Evolutionary conservation across 148 eudicot species (phyloP).

Genomic region (Cornus suecica): DNA sequence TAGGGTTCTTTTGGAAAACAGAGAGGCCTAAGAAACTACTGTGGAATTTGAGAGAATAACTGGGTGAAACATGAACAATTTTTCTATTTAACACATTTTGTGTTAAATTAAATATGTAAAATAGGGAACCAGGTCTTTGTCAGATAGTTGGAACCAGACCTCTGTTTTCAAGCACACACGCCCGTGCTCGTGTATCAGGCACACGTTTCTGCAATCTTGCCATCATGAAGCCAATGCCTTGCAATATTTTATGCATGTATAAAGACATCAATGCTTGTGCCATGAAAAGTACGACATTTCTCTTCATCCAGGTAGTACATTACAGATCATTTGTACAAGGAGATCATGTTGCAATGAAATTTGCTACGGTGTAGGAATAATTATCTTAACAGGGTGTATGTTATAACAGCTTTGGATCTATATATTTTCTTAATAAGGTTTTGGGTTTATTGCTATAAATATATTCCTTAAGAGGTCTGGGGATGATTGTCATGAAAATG

Average conservation of each 20-base stretch:
- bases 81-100: too few relatives aligned
- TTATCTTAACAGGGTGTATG: not conserved
- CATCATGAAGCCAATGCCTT: not conserved
- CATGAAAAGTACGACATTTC: not conserved
- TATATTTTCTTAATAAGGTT: too few relatives aligned
- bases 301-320: not conserved
- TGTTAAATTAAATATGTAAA: not conserved
- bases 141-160: too few relatives aligned
- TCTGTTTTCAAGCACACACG: not conserved
- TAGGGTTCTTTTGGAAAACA: not conserved
- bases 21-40: not conserved
- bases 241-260: not conserved
- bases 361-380: not conserved
- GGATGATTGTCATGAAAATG: not conserved
- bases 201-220: not conserved
- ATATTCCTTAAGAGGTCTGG: not conserved
- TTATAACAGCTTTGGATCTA: not conserved
- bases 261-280: not conserved
- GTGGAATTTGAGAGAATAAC: not conserved
- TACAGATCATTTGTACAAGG: not conserved
- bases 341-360: too few relatives aligned
- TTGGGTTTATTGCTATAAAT: too few relatives aligned
- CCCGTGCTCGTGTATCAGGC: too few relatives aligned
- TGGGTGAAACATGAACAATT: not conserved
- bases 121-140: not conserved